Evolutionary conservation across 495 filamentous ascomycete genomes (phyloP).

Genomic region (Astrothelium subdiscretum): DNA sequence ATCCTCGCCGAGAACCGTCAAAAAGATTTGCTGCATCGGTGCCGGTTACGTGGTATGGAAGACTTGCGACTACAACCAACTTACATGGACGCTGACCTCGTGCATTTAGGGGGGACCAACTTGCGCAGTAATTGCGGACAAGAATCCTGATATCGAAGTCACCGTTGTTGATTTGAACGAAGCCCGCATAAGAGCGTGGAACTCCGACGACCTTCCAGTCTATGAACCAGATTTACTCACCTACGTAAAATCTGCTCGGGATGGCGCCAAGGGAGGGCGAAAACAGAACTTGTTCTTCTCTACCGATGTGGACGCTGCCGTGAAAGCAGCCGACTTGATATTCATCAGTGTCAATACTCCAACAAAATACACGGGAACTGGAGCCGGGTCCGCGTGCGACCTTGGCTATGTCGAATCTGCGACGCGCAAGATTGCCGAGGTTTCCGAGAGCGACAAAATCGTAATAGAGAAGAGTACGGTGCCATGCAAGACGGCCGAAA

Average conservation of each 20-base stretch:
- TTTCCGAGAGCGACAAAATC: conserved; percentile 56
- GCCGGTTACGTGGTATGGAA: conserved; percentile 50
- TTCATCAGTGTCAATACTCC: conserved; percentile 76
- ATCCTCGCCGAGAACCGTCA: conserved; percentile 21
- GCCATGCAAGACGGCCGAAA: conserved; percentile 63
- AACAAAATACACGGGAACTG: conserved; percentile 59
- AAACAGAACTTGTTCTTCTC: conserved; percentile 61
- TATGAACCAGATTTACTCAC: conserved; percentile 61
- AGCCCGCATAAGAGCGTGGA: conserved; percentile 57
- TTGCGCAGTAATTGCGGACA: conserved; percentile 59
- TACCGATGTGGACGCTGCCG: conserved; percentile 45
- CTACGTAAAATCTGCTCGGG: conserved; percentile 53
- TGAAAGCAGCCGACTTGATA: conserved; percentile 60
- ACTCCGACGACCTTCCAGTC: conserved; percentile 61
- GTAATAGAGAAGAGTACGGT: conserved; percentile 81
- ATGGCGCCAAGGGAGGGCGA: conserved; percentile 37
- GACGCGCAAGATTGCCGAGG: conserved; percentile 50
- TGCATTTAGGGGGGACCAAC: conserved; percentile 54
- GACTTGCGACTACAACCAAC: not conserved
- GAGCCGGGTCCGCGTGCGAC: conserved; percentile 61
- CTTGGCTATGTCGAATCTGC: conserved; percentile 63
- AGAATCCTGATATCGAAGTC: conserved; percentile 55
- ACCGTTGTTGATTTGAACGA: conserved; percentile 62
- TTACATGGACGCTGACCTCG: not conserved
- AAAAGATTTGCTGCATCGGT: conserved; percentile 51